Base-by-base conservation (phyloP, 2,329 filamentous ascomycete genomes). In the Colletotrichum eremochloae region DNA sequence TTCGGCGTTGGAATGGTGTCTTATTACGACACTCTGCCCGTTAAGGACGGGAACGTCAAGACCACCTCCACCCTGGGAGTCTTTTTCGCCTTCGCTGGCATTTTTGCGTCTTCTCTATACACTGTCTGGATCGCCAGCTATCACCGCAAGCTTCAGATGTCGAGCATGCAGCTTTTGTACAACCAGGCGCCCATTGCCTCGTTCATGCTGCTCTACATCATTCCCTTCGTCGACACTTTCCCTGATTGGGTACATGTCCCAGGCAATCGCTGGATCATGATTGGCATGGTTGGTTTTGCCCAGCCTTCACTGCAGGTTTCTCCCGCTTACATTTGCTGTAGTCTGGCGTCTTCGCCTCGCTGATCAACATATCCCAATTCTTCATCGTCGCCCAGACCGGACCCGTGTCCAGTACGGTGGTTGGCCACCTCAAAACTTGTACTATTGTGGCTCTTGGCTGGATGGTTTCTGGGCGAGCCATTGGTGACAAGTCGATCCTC, bases 81-180 rank as follows among this genome's bases (percentile, higher is more conserved):
- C 5, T 77, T 90, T 46, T 92, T 92, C 77, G 90, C 91, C 33
- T 88, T 93, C 67, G 76, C 81, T 2, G 91, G 91, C 62, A 90
- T 93, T 14, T 85, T 91, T 64, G 90, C 90, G 20, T 92, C 89
- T 42, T 90, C 90, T 1, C 80, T 93, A 20, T 93, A 93, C 79
- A 93, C 91, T 0, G 88, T 93, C 71, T 92, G 90, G 89, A 91
- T 93, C 77, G 86, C 88, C 63, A 87, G 86, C 76, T 92, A 90
- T 77, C 89, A 92, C 79, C 86, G 88, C 73, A 91, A 89, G 80
- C 84, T 92, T 31, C 85, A 90, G 73, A 89, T 92, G 82, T 88
- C 86, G 75, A 92, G 90, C 80, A 91, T 92, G 87, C 91, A 93
- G 82, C 82, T 93, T 42, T 84, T 93, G 14, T 89, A 89, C 81